Conservation (phyloP, 2,329 filamentous ascomycete genomes). For the Fusarium sambucinum region DNA sequence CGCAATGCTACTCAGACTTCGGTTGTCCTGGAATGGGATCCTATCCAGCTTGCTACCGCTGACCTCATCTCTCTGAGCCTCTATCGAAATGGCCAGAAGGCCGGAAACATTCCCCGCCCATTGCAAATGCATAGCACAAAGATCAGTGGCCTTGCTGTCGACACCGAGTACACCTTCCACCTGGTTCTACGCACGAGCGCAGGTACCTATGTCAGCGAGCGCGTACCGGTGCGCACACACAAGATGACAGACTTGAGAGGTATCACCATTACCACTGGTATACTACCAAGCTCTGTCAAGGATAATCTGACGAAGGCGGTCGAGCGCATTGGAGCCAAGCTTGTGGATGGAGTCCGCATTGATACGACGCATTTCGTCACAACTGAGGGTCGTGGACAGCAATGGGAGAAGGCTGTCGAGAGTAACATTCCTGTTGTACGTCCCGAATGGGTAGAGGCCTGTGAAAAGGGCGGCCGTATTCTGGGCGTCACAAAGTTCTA, state of each 20-base stretch:
- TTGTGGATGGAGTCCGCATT: conserved; percentile 90
- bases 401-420: conserved; percentile 97
- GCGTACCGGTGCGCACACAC: conserved; percentile 88
- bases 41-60: conserved; percentile 90
- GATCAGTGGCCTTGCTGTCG: conserved; percentile 94
- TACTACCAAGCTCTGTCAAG: conserved; percentile 78
- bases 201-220: conserved; percentile 86
- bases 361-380: conserved; percentile 99
- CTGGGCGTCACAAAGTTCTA: conserved; percentile 97
- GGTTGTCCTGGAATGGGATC: conserved; percentile 97
- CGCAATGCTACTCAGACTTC: conserved; percentile 99
- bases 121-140: conserved; percentile 93
- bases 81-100: conserved; percentile 96
- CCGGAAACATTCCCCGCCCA: conserved; percentile 91
- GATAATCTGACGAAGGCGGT: conserved; percentile 81
- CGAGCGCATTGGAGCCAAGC: conserved; percentile 90
- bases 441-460: conserved; percentile 98
- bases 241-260: conserved; percentile 98
- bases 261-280: conserved; percentile 92
- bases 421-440: conserved; percentile 98
- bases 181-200: conserved; percentile 91
- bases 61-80: conserved; percentile 89
- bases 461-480: conserved; percentile 90
- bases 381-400: conserved; percentile 87
- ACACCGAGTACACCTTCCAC: conserved; percentile 96